Base-by-base conservation (phyloP, 371 early-diverging fungal species). In the Circinella minor region DNA sequence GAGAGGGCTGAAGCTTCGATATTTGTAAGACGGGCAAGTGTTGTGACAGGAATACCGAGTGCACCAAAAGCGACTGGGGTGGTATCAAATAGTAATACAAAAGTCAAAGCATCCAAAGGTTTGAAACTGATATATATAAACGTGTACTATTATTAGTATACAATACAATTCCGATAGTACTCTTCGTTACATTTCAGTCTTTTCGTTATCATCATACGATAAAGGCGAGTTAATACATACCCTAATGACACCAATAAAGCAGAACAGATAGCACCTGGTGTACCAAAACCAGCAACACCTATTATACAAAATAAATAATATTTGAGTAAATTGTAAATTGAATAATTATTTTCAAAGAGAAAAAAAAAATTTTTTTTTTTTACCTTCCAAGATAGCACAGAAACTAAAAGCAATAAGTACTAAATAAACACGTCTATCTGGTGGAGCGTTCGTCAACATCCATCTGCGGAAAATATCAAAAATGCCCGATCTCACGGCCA, bases 251-350 rank as follows among this genome's bases (percentile, higher is more conserved):
- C 83, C 78, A 85, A 63, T 18, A 85, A 67, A 0, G 85, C 81
- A 0, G 85, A 85, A 55, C 83, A 82, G 62, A 85, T 85, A 14
- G 85, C 85, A 61, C 83, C 85, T 7, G 85, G 85, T 17, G 79
- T 85, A 67, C 85, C 85, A 68, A 84, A 84, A 2, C 85, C 85
- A 63, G 82, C 82, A 47, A 81, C 81, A 72, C 82, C 82, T 78
- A 65, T 34, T 61, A 55, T 54, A 36, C 13, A 68, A 36, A 46
- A 43, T 13, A 64, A 20, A 55, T 47, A 17, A 15, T 51, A 68
- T 8, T 13, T 9, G 37, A 10, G 8, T 7, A 36, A 51, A 14
- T 13, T n/a, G 1, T 27, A 27, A 27, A 27, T 1, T 27, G 51
- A 17, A 15, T 15, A 51, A 51, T 17, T 27, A 2, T 27, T 27